phyloP scores from a whole-genome alignment of 306 rosid species.

The Cicer cuneatum region DNA sequence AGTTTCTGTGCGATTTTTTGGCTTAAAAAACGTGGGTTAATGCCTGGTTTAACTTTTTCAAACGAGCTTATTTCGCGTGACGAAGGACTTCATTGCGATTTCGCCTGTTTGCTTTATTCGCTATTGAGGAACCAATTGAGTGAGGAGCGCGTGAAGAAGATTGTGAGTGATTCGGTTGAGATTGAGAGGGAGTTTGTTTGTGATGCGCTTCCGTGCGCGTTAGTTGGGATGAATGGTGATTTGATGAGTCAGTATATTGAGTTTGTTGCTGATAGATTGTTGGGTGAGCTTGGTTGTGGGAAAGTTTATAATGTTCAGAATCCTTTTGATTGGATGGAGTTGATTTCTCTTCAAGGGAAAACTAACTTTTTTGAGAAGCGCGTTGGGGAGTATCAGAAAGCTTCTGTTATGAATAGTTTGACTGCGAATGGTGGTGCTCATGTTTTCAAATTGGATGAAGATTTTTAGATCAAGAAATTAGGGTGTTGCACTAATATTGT shows the following conservation, averaged over 20 bases:
- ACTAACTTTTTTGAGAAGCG: constrained; percentile 89
- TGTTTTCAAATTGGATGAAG: constrained; percentile 72
- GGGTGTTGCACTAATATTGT: background rate
- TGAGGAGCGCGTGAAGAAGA: constrained; percentile 64
- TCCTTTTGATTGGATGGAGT: constrained; percentile 96
- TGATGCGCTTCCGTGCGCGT: constrained; percentile 82
- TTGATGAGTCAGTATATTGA: constrained; percentile 83
- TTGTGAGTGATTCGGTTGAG: constrained; percentile 66
- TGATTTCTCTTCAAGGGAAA: constrained; percentile 90
- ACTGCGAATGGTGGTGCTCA: constrained; percentile 58
- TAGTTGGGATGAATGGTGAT: constrained; percentile 82
- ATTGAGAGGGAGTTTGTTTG: constrained; percentile 85
- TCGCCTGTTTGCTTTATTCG: constrained; percentile 72
- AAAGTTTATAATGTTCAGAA: constrained; percentile 67
- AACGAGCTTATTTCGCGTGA: constrained; percentile 89
- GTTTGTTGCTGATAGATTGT: constrained; percentile 79
- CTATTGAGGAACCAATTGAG: constrained; percentile 54
- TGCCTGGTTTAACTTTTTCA: constrained; percentile 85
- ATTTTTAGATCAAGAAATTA: constrained; percentile 49
- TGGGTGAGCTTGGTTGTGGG: constrained; percentile 65
- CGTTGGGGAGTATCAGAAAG: constrained; percentile 89
- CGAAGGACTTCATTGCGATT: constrained; percentile 84
- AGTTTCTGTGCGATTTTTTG: constrained; percentile 88
- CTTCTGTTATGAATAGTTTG: constrained; percentile 76
- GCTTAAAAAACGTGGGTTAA: constrained; percentile 85